Evolutionary conservation across 2,329 filamentous ascomycete species (phyloP), one percentile per base, ranked within the genome.

Genomic region (Penicillium sp.): DNA sequence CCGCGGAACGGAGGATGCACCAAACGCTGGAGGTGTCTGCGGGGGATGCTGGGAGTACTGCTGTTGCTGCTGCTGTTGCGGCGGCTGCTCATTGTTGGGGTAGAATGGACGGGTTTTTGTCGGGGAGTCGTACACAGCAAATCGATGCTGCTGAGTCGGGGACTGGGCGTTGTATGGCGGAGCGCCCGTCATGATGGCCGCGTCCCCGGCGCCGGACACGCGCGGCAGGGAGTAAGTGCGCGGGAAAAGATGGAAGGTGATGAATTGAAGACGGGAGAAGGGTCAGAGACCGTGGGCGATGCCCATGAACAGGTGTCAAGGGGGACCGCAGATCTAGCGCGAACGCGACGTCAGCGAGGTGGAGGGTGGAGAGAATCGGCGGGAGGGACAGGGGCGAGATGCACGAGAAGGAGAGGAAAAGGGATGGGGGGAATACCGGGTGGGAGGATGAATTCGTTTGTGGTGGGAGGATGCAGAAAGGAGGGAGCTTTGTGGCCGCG

Each of bases 101-200:
- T 69, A 72, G 50, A 62, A 70, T 23, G 63, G 56, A 30, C 59
- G 63, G 36, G 62, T 64, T 49, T 70, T 68, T 47, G 57, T 64
- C 30, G 68, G 63, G 33, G 69, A 68, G 29, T 68, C 70, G 50
- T 70, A 71, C 41, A 58, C 58, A 44, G 65, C 58, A 52, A 62
- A 68, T 39, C 61, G 63, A 41, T 63, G 57, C 53, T 69, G 67
- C 52, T 70, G 67, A 42, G 68, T 65, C 41, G 69, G 68, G 51
- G 69, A 72, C 53, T 68, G 68, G 43, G 65, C 59, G 53, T 66
- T 65, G 51, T 67, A 71, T 43, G 69, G 68, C 49, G 68, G 67
- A 61, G 60, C 64, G 50, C 67, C 67, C 47, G 67, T 62, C 67
- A 70, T 70, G 56, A 52, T 65, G 62, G 54, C 56, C 56, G 57